phyloP scores from a whole-genome alignment of 495 filamentous ascomycete species.

The Penicillium steckii region DNA sequence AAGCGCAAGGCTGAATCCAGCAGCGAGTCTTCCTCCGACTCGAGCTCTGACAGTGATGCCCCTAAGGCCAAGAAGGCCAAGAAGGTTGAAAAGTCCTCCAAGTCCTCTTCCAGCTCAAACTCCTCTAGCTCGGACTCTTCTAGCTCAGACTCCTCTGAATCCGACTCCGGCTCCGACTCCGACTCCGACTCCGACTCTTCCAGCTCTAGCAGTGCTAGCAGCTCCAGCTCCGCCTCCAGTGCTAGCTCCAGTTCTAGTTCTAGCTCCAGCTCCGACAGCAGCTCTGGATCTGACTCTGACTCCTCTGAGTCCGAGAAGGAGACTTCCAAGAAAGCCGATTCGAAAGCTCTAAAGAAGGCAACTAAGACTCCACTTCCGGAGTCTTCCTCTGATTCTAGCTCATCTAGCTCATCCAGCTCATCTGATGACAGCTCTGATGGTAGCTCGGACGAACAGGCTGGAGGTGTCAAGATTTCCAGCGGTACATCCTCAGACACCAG shows the following conservation, averaged over 20 bases:
- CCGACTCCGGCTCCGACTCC: slow-evolving; percentile 17
- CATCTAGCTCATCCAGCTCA: slow-evolving; percentile 24
- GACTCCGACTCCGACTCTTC: slow-evolving; percentile 26
- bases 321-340: slow-evolving; percentile 26
- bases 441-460: slow-evolving; percentile 12
- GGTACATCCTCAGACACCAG: slow-evolving; percentile 30
- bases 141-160: slow-evolving; percentile 41
- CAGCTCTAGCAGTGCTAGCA: slow-evolving; percentile 21
- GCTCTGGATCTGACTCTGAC: slow-evolving; percentile 32
- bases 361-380: slow-evolving; percentile 53
- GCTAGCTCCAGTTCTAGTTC: slow-evolving; percentile 6
- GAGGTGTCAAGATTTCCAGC: slow-evolving; percentile 10
- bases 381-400: slow-evolving; percentile 29
- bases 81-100: slow-evolving; percentile 13
- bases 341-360: slow-evolving; percentile 47
- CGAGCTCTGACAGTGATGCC: slow-evolving; percentile 43
- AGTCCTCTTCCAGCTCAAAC: slow-evolving; percentile 34
- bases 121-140: slow-evolving; percentile 18
- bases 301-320: slow-evolving; percentile 35
- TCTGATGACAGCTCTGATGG: slow-evolving; percentile 25
- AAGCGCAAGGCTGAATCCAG: slow-evolving; percentile 67
- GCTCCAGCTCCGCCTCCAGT: slow-evolving; percentile 8
- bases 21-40: slow-evolving; percentile 49
- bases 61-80: slow-evolving; percentile 40
- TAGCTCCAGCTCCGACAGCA: slow-evolving; percentile 1